Base-by-base conservation (phyloP, 352 stramenopile species). In the Pythium aristosporum region DNA sequence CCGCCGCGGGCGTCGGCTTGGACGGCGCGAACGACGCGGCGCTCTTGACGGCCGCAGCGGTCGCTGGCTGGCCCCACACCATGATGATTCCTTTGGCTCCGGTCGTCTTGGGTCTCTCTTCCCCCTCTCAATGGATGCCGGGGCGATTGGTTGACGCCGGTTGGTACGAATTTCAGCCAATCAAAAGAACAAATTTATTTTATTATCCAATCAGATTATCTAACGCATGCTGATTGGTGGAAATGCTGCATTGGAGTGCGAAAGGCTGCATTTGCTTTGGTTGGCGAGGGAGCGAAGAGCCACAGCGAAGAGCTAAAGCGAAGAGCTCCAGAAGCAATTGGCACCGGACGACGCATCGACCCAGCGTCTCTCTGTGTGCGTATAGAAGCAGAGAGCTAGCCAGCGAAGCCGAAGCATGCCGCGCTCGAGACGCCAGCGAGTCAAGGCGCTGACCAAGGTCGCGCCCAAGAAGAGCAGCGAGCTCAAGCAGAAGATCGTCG, bases 391-490 rank as follows among this genome's bases (percentile, higher is more conserved):
- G 20, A 50, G 7, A 23, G 25, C 3, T 10, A 20, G n/a, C 23
- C 16, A 55, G 28, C 12, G 23, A 53, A 41, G 41, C 15, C 28
- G 15, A 34, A 67, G 34, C 13, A 97, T 97, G 89, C 88, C 89
- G 52, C 91, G 91, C 71, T 96, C 88, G 48, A 89, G 85, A 83
- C 82, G 87, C 77, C 79, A 92, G 71, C 87, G 89, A 65, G 79
- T 85, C 46, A 96, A 97, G 62, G 77, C 85, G 64, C 77, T 99
- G 63, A 99, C 96, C 44, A 94, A 99, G 79, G 82, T 83, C 62
- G 97, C 96, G 59, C 68, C 80, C n/a, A 98, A 98, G 75, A 98
- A 98, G 74, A 98, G 92, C 55, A 90, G 87, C 53, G 91, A 98
- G 59, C 91, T 98, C 65, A 99, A 99, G 87, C 82, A 95, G 57